Percentiles rank a stretch among this genome's conserved stretches.
Evolutionary conservation across 192 early-diverging fungal genomes (phyloP).

Genomic region (Backusella australiensis): DNA sequence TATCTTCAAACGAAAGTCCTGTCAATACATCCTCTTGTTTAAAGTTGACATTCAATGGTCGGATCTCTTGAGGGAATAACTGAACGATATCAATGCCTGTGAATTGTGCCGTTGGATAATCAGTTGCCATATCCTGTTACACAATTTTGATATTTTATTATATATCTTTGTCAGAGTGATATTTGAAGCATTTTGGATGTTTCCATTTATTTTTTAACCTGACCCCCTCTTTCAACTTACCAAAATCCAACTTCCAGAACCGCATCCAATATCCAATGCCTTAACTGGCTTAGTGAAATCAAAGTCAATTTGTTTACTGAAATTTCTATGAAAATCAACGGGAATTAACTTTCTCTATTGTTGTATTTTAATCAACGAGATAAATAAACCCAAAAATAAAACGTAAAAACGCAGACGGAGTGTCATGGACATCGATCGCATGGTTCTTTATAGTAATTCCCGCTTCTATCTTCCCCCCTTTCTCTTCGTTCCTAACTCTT

Average conservation of each 20-base stretch:
- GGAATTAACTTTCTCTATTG: background rate
- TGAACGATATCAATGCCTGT: background rate
- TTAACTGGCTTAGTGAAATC: conserved; percentile 12
- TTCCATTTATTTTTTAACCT: conserved; percentile 4
- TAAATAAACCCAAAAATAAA: background rate
- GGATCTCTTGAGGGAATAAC: conserved; percentile 24
- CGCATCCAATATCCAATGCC: conserved; percentile 25
- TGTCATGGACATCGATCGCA: background rate
- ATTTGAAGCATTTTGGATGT: background rate
- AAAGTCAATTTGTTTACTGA: background rate
- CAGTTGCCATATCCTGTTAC: conserved; percentile 11
- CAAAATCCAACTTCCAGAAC: conserved; percentile 27
- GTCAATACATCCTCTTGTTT: conserved; percentile 16
- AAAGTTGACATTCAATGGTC: conserved; percentile 24
- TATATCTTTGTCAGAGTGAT: background rate
- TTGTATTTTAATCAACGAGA: background rate
- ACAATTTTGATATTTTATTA: conserved; percentile 7
- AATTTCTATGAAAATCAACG: conserved; percentile 10
- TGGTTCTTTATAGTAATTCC: background rate
- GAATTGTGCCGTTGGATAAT: conserved; percentile 11
- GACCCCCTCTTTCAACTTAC: background rate
- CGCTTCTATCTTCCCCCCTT: background rate
- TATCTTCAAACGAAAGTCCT: conserved; percentile 20
- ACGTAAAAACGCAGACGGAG: background rate
- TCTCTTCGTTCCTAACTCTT: background rate